Base-by-base conservation (phyloP, 768 basidiomycete species). In the Hygrocybe punicea region DNA sequence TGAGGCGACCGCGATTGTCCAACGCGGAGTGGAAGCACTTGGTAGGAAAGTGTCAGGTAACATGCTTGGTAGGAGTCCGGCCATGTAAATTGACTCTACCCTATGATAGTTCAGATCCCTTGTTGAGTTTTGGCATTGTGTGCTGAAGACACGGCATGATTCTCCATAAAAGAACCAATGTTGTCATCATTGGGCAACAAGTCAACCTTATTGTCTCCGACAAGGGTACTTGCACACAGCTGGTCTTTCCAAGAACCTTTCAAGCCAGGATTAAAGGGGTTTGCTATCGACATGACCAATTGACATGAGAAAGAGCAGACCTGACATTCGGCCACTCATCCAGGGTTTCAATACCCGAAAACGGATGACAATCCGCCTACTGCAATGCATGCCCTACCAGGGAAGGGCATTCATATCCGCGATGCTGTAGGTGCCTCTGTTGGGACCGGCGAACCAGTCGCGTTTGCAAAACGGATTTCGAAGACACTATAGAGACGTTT, bases 401-500 rank as follows among this genome's bases (percentile, higher is more conserved):
- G 87, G 77, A 55, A 81, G 65, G 3, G 77, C 76, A 56, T 91
- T 92, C 56, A 89, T 72, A 63, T 91, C 90, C 6, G 89, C 93
- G 47, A 93, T 70, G 39, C 78, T 83, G 66, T 79, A 82, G 62
- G 81, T 84, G 23, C 88, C 89, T 54, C 76, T 75, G 0, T 83
- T 86, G 10, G 84, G 73, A n/a, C 93, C 92, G 16, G 81, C 91
- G 14, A 96, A 83, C 68, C 80, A 95, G 39, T 93, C 91, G 16
- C 88, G 52, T 77, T 82, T 45, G 76, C 69, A n/a, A 95, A 80
- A 21, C 88, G 83, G 49, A 85, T 83, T 64, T 95, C 84, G 42
- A 95, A 80, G 3, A 95, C 93, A n/a, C 82, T 75, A 67, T 89
- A 93, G 19, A 95, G 78, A 23, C 94, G 83, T 63, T 83, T 84